Conservation (phyloP, 139 green algal genomes). For the Desmodesmus armatus region DNA sequence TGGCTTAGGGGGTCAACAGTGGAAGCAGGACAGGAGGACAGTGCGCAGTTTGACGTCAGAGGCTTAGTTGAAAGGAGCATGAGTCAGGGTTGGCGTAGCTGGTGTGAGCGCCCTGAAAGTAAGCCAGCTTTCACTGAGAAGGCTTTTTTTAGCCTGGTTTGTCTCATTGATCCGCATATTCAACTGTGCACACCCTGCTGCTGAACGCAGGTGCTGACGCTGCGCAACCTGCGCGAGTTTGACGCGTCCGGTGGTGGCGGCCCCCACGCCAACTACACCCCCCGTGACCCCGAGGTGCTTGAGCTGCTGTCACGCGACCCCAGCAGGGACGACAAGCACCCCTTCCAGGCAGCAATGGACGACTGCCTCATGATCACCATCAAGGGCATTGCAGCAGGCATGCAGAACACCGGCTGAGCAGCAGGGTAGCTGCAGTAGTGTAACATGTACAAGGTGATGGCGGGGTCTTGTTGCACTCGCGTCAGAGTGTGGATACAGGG, state of each 20-base stretch:
- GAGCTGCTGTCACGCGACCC: conserved; percentile 66
- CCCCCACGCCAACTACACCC: conserved; percentile 24
- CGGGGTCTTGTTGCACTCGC: too few species aligned
- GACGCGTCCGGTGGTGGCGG: not conserved
- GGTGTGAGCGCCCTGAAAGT: too few species aligned
- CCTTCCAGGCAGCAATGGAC: conserved; percentile 65
- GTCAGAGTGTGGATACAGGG: too few species aligned
- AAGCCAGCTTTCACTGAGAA: too few species aligned
- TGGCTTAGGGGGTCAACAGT: too few species aligned
- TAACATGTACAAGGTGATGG: too few species aligned
- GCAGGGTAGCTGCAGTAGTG: too few species aligned
- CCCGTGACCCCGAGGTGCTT: conserved; percentile 60
- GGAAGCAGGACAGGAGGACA: too few species aligned
- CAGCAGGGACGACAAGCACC: conserved; percentile 56
- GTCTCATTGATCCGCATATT: not conserved
- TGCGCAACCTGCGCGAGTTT: conserved; percentile 36
- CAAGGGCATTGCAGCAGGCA: conserved; percentile 96
- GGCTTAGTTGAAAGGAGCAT: not conserved
- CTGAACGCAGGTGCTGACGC: conserved; percentile 43
- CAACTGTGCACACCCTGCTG: not conserved
- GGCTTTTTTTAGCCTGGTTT: not conserved
- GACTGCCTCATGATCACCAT: conserved; percentile 95
- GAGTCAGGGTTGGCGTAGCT: too few species aligned
- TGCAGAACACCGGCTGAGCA: conserved; percentile 98
- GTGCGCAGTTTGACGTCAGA: not conserved